These are phyloP conservation scores for Pseudogymnoascus sp. DNA, from an alignment of 2,329 filamentous ascomycete species.

Conservation along the genomic window DNA sequence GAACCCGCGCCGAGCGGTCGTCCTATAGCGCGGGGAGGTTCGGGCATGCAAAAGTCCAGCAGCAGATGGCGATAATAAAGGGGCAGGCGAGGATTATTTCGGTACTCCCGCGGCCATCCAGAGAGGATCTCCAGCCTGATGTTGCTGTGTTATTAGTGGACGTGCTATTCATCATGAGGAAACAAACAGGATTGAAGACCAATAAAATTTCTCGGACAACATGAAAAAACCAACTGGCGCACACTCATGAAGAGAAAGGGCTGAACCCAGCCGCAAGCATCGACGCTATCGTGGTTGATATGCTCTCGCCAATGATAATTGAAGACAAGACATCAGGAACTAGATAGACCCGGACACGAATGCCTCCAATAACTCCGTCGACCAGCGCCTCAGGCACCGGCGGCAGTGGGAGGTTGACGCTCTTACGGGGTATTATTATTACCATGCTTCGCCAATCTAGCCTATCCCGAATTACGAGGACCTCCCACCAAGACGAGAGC, in stretches of 20 bases:
- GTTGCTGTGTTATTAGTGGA: not conserved
- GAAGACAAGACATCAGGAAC: too few relatives aligned
- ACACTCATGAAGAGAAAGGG: conserved; percentile 1
- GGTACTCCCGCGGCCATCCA: conserved; percentile 33
- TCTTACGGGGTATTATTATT: too few relatives aligned
- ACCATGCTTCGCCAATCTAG: too few relatives aligned
- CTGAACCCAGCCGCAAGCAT: too few relatives aligned
- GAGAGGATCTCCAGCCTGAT: conserved; percentile 31
- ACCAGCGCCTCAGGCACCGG: too few relatives aligned
- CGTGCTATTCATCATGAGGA: not conserved
- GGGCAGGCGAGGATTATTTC: conserved; percentile 35
- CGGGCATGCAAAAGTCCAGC: conserved; percentile 34
- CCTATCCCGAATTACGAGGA: too few relatives aligned
- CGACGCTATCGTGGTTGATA: too few relatives aligned
- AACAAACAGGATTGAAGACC: not conserved
- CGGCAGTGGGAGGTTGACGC: too few relatives aligned
- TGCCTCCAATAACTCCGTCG: too few relatives aligned
- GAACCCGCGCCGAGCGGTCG: conserved; percentile 24
- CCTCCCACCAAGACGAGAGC: too few relatives aligned
- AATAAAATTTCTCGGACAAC: not conserved
- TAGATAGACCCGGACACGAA: too few relatives aligned
- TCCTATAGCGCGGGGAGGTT: conserved; percentile 31
- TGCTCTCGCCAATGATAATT: too few relatives aligned
- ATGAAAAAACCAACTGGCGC: not conserved
- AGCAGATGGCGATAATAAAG: conserved; percentile 37